Percentiles rank a stretch among this genome's conserved stretches.
Conservation (phyloP, 2,329 filamentous ascomycete species). For the Onygenales sp. region DNA sequence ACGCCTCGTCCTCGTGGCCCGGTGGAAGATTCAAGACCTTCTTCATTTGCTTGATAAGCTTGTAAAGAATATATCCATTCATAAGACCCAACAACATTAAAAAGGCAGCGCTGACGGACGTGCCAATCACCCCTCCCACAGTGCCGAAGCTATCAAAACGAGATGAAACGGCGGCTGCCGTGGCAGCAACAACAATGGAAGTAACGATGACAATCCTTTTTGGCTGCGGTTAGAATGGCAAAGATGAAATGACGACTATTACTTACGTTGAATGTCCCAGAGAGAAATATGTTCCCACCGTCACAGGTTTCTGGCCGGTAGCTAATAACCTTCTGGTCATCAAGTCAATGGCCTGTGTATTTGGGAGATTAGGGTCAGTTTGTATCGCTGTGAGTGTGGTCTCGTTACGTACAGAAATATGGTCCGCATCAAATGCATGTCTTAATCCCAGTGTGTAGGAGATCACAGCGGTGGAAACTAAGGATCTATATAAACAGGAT, state of each 20-base stretch:
- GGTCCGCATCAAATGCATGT: constrained; percentile 96
- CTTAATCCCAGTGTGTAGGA: constrained; percentile 83
- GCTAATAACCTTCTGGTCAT: constrained; percentile 87
- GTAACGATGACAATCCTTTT: constrained; percentile 71
- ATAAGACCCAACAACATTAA: constrained; percentile 72
- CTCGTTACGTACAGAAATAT: constrained; percentile 49
- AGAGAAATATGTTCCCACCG: constrained; percentile 90
- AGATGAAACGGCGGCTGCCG: constrained; percentile 69
- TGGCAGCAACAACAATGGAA: constrained; percentile 84
- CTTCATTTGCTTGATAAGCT: constrained; percentile 60
- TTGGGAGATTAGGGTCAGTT: background rate
- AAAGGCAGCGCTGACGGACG: constrained; percentile 73
- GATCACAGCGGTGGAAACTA: constrained; percentile 72
- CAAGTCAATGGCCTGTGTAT: constrained; percentile 66
- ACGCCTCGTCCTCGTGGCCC: constrained; percentile 41
- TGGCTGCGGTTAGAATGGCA: background rate
- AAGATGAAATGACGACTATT: background rate
- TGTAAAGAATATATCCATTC: constrained; percentile 78
- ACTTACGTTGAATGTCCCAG: constrained; percentile 74
- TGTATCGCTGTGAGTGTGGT: background rate
- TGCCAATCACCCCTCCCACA: constrained; percentile 82
- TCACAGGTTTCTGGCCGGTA: constrained; percentile 73
- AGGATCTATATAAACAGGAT: constrained; percentile 31
- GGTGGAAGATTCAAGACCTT: constrained; percentile 45
- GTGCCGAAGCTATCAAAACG: constrained; percentile 71